Percentiles rank a stretch among this genome's conserved stretches.
phyloP scores from a whole-genome alignment of 805 yeast species.

The Jamesozyma spencerorum region DNA sequence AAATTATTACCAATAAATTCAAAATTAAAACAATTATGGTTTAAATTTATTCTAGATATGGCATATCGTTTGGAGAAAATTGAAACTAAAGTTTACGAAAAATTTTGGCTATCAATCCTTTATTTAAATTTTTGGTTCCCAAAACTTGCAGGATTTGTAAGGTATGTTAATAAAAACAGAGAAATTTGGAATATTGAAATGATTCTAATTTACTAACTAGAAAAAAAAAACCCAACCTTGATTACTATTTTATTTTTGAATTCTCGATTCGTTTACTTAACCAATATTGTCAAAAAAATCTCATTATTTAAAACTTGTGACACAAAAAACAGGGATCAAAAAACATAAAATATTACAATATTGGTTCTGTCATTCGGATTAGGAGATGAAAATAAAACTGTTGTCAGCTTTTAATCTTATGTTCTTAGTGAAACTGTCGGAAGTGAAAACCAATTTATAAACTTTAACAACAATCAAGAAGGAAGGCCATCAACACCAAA shows the following conservation, averaged over 20 bases:
- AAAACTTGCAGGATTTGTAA: constrained; percentile 10
- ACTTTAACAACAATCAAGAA: neutral
- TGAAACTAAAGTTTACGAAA: constrained; percentile 15
- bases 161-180: constrained; percentile 17
- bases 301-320: too few species aligned
- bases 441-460: neutral
- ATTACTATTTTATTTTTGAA: too few species aligned
- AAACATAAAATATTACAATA: too few species aligned
- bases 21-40: constrained; percentile 7
- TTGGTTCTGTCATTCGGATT: too few species aligned
- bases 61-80: constrained; percentile 10
- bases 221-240: too few species aligned
- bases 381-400: too few species aligned
- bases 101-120: constrained; percentile 17
- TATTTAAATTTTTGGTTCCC: constrained; percentile 21
- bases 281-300: too few species aligned
- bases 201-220: too few species aligned
- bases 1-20: constrained; percentile 3
- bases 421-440: neutral
- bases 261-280: too few species aligned
- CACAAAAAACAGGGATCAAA: too few species aligned
- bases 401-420: too few species aligned
- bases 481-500: neutral
- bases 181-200: too few species aligned
- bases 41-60: constrained; percentile 5